phyloP scores from a whole-genome alignment of 2,329 filamentous ascomycete species.

The Pseudogymnoascus sp. region DNA sequence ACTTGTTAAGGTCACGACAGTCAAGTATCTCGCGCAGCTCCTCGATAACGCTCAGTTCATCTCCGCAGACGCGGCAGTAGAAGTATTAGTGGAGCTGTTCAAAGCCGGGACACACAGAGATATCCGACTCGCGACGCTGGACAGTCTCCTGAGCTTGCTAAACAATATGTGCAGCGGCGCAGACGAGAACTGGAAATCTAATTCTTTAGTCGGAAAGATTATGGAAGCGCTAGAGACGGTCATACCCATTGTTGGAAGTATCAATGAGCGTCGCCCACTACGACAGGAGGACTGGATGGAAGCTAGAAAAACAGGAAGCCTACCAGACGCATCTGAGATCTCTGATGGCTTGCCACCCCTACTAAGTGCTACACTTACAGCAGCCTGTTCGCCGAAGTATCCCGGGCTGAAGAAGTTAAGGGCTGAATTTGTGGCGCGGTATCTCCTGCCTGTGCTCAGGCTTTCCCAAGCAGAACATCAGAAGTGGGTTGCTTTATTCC shows the following conservation, averaged over 20 bases:
- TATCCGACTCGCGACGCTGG: slow-evolving; percentile 28
- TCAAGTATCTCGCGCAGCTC: slow-evolving; percentile 35
- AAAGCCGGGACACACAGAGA: slow-evolving; percentile 30
- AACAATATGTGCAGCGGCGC: slow-evolving; percentile 13
- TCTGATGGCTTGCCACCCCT: slow-evolving; percentile 12
- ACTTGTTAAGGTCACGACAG: slow-evolving; percentile 34
- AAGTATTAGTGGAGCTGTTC: slow-evolving; percentile 27
- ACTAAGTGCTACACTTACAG: slow-evolving; percentile 10
- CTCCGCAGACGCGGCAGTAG: slow-evolving; percentile 21
- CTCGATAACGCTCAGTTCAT: slow-evolving; percentile 29
- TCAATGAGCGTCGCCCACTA: slow-evolving; percentile 29
- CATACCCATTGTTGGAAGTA: slow-evolving; percentile 28
- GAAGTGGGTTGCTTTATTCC: slow-evolving; percentile 13
- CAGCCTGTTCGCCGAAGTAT: neutral
- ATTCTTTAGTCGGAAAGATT: slow-evolving; percentile 16
- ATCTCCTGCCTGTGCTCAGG: slow-evolving; percentile 8
- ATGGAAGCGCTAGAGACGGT: slow-evolving; percentile 23
- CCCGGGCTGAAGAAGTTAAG: slow-evolving; percentile 8
- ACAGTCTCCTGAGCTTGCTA: slow-evolving; percentile 29
- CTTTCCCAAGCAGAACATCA: slow-evolving; percentile 11
- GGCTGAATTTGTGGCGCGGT: slow-evolving; percentile 10
- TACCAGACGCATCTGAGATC: slow-evolving; percentile 21
- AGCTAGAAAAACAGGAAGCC: slow-evolving; percentile 16
- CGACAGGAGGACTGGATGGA: slow-evolving; percentile 28
- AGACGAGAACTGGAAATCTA: slow-evolving; percentile 12